Evolutionary conservation across 345 rosid genomes (phyloP).

Genomic region (Excoecaria cochinchinensis): DNA sequence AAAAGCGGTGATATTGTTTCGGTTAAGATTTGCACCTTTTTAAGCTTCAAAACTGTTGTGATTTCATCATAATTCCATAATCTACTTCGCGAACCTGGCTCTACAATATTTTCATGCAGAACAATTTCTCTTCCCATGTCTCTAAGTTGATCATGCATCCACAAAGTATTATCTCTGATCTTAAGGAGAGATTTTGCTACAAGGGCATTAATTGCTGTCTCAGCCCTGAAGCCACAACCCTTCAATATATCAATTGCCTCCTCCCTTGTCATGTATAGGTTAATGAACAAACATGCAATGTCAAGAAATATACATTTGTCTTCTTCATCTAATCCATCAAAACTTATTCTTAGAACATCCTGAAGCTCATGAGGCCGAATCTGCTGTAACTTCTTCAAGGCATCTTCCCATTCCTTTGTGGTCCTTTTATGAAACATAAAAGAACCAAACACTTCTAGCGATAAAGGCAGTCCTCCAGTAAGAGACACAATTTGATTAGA

Average conservation of each 20-base stretch:
- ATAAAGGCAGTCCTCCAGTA: slow-evolving; percentile 57
- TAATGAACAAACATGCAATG: slow-evolving; percentile 59
- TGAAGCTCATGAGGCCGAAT: slow-evolving; percentile 40
- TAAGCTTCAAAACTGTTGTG: slow-evolving; percentile 31
- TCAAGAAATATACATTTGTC: slow-evolving; percentile 59
- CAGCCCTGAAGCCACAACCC: slow-evolving; percentile 57
- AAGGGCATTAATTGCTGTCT: slow-evolving; percentile 47
- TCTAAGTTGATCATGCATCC: slow-evolving; percentile 78
- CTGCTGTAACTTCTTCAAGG: slow-evolving; percentile 36
- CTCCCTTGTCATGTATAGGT: slow-evolving; percentile 40
- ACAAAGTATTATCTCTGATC: slow-evolving; percentile 29
- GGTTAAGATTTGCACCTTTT: slow-evolving; percentile 36
- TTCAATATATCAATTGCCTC: slow-evolving; percentile 48
- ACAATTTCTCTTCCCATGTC: slow-evolving; percentile 79
- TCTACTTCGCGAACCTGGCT: slow-evolving; percentile 55
- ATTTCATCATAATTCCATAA: slow-evolving; percentile 64
- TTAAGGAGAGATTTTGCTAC: slow-evolving; percentile 55
- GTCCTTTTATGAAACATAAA: slow-evolving; percentile 49
- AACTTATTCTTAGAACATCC: slow-evolving; percentile 51
- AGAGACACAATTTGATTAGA: slow-evolving; percentile 45
- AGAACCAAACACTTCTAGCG: slow-evolving; percentile 74
- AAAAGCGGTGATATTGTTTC: too few relatives aligned
- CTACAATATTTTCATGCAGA: slow-evolving; percentile 13
- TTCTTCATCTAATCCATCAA: slow-evolving; percentile 44
- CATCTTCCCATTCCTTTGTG: slow-evolving; percentile 49